Evolutionary conservation across 306 rosid species (phyloP), one percentile per base, ranked within the genome.

Genomic region (Pterocarpus macrocarpus): DNA sequence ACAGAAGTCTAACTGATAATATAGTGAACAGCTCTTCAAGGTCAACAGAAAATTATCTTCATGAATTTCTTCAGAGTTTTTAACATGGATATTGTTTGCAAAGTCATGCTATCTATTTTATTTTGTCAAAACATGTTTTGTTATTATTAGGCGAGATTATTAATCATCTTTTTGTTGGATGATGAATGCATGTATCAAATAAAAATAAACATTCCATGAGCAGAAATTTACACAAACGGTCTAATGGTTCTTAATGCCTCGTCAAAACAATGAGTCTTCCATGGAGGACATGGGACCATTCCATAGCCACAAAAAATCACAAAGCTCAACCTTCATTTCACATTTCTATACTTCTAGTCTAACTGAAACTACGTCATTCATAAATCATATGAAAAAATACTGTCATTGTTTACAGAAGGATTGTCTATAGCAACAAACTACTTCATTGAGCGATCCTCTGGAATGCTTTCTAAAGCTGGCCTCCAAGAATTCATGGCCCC

Each of bases 381-480:
- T 65, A 22, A 47, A 47, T 62, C 53, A 78, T 75, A n/a, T 64
- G 62, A 82, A 64, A 59, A 43, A 78, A 34, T 13, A 56, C 5
- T 17, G 47, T 28, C 64, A 39, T 59, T 41, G 34, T 64, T 74
- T 70, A 75, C 87, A 65, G 5, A 16, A 82, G 58, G 10, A 44
- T 47, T 58, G 65, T 8, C 58, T 1, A 50, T n/a, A 16, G 43
- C 49, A 49, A 39, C 14, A 6, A 56, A 15, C 55, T 36, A 76
- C 67, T 75, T 76, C 55, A 50, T 56, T 17, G 81, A 86, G 28
- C 36, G 35, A 64, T 88, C 88, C 81, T 94, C 97, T 13, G 94
- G 86, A 85, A 91, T 90, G 70, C 88, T 86, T 73, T 92, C 95
- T 80, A 91, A 86, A 83, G 47, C 83, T 64, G 97, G 97, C 57